Percentiles rank a stretch among this genome's conserved stretches.
Conservation (phyloP, 306 rosid genomes). For the Glycine soja region DNA sequence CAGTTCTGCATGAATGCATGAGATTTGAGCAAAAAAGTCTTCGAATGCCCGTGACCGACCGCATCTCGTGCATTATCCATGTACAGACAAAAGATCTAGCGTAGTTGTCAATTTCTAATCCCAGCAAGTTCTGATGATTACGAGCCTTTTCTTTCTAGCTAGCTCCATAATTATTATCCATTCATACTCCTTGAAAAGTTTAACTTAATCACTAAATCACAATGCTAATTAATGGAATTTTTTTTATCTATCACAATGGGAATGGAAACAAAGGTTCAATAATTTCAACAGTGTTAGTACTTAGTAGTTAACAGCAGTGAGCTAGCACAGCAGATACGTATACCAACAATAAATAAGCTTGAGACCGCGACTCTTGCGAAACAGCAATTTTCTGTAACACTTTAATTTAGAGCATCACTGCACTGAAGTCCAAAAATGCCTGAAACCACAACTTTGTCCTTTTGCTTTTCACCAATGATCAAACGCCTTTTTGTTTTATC, state of each 20-base stretch:
- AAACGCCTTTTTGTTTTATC: neutral
- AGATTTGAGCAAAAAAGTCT: slow-evolving; percentile 6
- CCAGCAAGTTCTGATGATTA: neutral
- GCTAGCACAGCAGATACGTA: no score
- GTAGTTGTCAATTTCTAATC: slow-evolving; percentile 26
- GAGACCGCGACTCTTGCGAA: no score
- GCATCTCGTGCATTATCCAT: slow-evolving; percentile 46
- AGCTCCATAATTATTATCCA: slow-evolving; percentile 25
- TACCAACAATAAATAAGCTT: neutral
- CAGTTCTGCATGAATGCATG: no score
- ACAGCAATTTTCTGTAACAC: neutral
- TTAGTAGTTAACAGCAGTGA: neutral
- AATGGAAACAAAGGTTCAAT: neutral
- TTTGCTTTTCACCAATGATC: slow-evolving; percentile 9
- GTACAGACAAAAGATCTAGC: slow-evolving; percentile 50
- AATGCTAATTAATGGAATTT: neutral
- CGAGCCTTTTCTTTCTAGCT: neutral
- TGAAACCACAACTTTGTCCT: slow-evolving; percentile 16
- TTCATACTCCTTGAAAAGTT: neutral
- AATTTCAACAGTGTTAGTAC: neutral
- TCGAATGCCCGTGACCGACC: slow-evolving; percentile 78
- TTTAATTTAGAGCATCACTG: neutral
- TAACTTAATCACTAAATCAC: neutral
- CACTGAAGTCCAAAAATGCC: slow-evolving; percentile 13
- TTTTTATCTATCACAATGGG: neutral